Evolutionary conservation across 2,329 filamentous ascomycete genomes (phyloP), one percentile per base, ranked within the genome.

Genomic region (Chalaropsis thielavioides): DNA sequence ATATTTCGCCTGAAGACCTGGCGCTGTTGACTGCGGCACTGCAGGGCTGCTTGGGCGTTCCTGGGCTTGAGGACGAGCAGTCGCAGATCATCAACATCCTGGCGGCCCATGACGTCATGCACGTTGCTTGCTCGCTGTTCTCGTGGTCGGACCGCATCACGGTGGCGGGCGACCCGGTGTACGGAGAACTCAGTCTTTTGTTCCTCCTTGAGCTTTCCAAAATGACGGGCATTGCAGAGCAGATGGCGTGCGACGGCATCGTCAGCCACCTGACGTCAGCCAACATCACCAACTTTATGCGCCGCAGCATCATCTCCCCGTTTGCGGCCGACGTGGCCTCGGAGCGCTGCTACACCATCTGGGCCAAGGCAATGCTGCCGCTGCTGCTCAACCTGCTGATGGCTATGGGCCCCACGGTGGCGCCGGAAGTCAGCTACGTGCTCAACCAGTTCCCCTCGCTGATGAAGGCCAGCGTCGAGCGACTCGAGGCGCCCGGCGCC

Each of bases 91-190:
- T 90, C 63, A 83, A 85, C 71, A 85, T 86, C 69, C 79, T 90
- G 78, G 79, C 82, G 0, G 83, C 83, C 59, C 85, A 91, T 72
- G 85, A 88, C 68, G 86, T 87, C 0, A 81, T 90, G 58, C 88
- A 92, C 70, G 88, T 91, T 67, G 92, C 91, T 0, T 86, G 87
- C 5, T 90, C 89, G 41, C 81, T 99, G 4, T 97, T 92, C 75
- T 96, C 91, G 0, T 99, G 94, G 94, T 84, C 92, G 3, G 91
- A 97, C 73, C 85, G 87, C 69, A 80, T 97, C 27, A 83, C 87
- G 0, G 81, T 87, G 43, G 82, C 87, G 65, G 84, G 86, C 35
- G 92, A 97, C 72, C 92, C 94, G 0, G 79, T 97, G 38, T 97
- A 96, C 73, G 94, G 92, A 68, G 92, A 96, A 72, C 82, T 96